Base-by-base conservation (phyloP, 805 yeast species). In the Peterozyma toletana region DNA sequence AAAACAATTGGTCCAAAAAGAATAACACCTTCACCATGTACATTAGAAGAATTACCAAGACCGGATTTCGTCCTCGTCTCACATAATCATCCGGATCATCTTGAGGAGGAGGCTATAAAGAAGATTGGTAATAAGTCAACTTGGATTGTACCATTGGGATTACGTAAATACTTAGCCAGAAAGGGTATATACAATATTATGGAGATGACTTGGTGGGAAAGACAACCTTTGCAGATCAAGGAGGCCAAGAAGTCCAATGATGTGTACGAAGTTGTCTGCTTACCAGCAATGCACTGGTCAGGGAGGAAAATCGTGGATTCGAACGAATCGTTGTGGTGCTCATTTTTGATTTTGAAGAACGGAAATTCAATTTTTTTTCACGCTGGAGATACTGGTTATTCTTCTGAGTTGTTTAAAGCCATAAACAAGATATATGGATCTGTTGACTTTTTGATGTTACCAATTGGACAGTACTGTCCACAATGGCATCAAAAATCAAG, bases 201-300 rank as follows among this genome's bases (percentile, higher is more conserved):
- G 1, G 97, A 91, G 58, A 69, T 91, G 79, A 81, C 83, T 52
- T 91, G 98, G 98, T 91, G 98, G 98, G 89, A 89, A 42, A 63
- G 72, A 29, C 70, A 71, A 14, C 65, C 77, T 2, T 48, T 80
- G 18, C 40, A 50, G 9, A 42, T 47, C 30, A n/a, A 33, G 15
- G 44, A 54, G 5, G 27, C 27, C 4, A 53, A 55, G 2, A 59
- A 56, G 16, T 57, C 62, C 10, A 54, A 57, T 5, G 80, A 80
- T 46, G 68, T 67, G 6, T 89, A 83, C 67, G 89, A 86, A 51
- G 68, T 91, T 14, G 90, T 86, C 1, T 86, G 96, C 60, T 75
- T 93, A 0, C 98, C 98, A 0, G 88, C 97, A 0, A 83, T 84
- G 95, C 98, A 91, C 62, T 91, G 98, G 98, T 85, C 95, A 1